Evolutionary conservation across 257 asterid species (phyloP).

Genomic region (Penstemon davidsonii): DNA sequence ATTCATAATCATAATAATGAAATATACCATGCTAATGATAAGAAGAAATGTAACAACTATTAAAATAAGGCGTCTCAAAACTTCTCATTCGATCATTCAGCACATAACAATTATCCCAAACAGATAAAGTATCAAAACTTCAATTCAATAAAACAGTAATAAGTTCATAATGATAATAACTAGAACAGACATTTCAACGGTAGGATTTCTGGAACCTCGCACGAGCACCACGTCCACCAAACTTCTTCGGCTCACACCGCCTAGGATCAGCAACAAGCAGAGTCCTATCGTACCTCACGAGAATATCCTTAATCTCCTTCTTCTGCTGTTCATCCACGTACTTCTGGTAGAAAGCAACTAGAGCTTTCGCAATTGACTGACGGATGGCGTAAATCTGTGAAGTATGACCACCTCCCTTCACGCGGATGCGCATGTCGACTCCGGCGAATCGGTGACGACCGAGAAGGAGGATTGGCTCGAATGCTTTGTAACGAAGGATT

Average conservation of each 20-base stretch:
- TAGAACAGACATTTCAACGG: slow-evolving; percentile 38
- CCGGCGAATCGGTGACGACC: slow-evolving; percentile 75
- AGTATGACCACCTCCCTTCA: slow-evolving; percentile 77
- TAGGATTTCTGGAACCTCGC: slow-evolving; percentile 80
- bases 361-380: slow-evolving; percentile 73
- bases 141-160: not conserved
- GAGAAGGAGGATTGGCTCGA: slow-evolving; percentile 70
- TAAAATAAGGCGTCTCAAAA: slow-evolving; percentile 24
- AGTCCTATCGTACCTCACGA: slow-evolving; percentile 69
- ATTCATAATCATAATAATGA: too few species aligned
- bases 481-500: slow-evolving; percentile 77
- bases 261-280: slow-evolving; percentile 87
- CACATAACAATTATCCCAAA: not conserved
- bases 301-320: slow-evolving; percentile 84
- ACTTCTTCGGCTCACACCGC: slow-evolving; percentile 90
- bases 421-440: slow-evolving; percentile 82
- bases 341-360: slow-evolving; percentile 76
- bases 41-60: slow-evolving; percentile 11
- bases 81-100: not conserved
- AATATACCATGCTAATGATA: not conserved
- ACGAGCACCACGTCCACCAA: slow-evolving; percentile 95
- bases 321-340: slow-evolving; percentile 76
- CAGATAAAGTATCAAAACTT: slow-evolving; percentile 7
- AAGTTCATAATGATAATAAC: too few species aligned
- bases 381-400: slow-evolving; percentile 85